These are phyloP conservation scores for Amaranthus tricolor DNA, from an alignment of 179 eudicot genomes.

Conservation along the genomic window DNA sequence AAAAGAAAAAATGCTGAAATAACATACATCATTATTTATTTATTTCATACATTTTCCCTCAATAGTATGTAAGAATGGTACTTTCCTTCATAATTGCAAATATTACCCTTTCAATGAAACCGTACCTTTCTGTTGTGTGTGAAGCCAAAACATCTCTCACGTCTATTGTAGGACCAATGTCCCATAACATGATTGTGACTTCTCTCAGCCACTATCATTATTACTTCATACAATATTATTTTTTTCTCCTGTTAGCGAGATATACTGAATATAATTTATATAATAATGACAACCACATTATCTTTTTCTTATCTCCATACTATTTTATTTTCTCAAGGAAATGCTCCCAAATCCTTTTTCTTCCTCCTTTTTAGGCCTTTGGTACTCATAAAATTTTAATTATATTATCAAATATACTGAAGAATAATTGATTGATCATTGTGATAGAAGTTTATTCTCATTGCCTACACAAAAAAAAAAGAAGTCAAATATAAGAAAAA, in stretches of 20 bases:
- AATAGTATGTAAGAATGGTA: neutral
- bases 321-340: neutral
- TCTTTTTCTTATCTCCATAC: constrained; percentile 2
- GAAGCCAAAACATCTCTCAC: neutral
- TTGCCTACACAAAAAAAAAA: neutral
- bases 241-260: no score
- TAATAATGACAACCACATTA: neutral
- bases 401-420: no score
- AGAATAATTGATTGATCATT: no score
- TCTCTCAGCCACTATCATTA: neutral
- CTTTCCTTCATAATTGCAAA: constrained; percentile 2
- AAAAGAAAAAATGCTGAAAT: neutral
- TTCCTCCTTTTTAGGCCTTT: no score
- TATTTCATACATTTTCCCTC: no score
- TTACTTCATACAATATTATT: no score
- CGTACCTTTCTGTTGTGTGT: no score
- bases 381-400: neutral
- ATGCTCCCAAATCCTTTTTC: neutral
- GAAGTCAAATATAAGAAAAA: neutral
- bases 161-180: constrained; percentile 8
- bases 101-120: neutral
- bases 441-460: no score
- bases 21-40: neutral
- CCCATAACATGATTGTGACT: constrained; percentile 5
- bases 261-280: neutral